These are phyloP conservation scores for Paecilomyces formosus DNA, from an alignment of 2,329 filamentous ascomycete genomes.

Conservation along the genomic window DNA sequence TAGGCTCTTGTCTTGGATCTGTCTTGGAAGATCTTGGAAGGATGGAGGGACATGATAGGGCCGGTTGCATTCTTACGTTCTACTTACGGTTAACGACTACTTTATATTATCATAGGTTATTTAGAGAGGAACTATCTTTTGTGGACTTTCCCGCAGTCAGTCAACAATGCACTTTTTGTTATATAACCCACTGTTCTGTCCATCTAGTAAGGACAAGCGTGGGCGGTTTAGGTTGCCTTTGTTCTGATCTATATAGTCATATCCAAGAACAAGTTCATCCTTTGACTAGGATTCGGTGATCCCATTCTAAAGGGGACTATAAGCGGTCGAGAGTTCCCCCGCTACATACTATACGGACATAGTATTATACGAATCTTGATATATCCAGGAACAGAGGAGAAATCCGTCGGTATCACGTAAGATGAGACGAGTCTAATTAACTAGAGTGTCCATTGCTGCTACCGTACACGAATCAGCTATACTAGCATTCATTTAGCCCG, in stretches of 20 bases:
- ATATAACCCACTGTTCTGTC: no score
- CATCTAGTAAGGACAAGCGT: no score
- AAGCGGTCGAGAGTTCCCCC: not conserved
- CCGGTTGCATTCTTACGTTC: not conserved
- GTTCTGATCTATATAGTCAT: no score
- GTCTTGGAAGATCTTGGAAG: not conserved
- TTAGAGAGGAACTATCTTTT: not conserved
- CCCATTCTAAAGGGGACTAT: not conserved
- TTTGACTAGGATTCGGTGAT: not conserved
- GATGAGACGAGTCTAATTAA: not conserved
- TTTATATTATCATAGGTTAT: not conserved
- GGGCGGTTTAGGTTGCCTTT: no score
- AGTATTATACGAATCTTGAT: not conserved
- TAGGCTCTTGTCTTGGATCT: not conserved
- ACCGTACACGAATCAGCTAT: not conserved
- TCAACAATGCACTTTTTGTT: no score
- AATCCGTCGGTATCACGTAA: not conserved
- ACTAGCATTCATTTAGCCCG: not conserved
- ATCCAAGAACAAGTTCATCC: no score
- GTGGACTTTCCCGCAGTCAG: not conserved
- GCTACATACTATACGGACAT: not conserved
- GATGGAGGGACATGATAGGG: not conserved
- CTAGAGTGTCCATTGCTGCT: not conserved
- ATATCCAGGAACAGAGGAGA: not conserved
- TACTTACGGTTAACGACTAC: not conserved